These are phyloP conservation scores for Suillus americanus DNA, from an alignment of 768 basidiomycete genomes.

Conservation along the genomic window DNA sequence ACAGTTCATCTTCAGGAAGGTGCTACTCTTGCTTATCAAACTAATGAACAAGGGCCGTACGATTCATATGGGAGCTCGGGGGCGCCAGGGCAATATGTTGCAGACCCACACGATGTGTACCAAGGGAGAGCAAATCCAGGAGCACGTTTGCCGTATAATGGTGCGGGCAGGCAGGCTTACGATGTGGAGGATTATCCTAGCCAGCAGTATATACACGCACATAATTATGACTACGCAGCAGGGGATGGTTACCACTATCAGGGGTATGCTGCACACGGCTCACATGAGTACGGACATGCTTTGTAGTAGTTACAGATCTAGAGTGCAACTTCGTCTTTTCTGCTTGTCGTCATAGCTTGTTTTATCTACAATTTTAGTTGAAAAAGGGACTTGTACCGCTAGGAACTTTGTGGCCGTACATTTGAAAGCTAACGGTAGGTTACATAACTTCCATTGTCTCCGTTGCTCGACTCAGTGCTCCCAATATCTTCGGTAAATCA, in stretches of 20 bases:
- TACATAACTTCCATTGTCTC: too few species aligned
- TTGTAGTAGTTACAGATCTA: conserved; percentile 19
- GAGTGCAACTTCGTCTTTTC: conserved; percentile 3
- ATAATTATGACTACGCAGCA: conserved; percentile 29
- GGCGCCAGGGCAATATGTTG: conserved; percentile 31
- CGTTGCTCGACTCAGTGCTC: not conserved
- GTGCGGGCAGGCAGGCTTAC: conserved; percentile 34
- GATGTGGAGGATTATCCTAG: conserved; percentile 39
- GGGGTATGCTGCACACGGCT: conserved; percentile 28
- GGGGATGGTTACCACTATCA: conserved; percentile 30
- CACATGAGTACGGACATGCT: conserved; percentile 33
- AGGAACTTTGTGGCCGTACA: not conserved
- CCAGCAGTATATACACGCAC: conserved; percentile 23
- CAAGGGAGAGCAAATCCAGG: conserved; percentile 45
- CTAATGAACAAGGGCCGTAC: conserved; percentile 15
- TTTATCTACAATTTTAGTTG: conserved; percentile 22
- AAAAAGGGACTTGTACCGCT: not conserved
- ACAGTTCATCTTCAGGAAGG: conserved; percentile 55
- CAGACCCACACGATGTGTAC: conserved; percentile 57
- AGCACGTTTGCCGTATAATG: conserved; percentile 32
- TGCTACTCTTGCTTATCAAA: conserved; percentile 55
- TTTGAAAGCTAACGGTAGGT: not conserved
- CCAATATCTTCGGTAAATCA: not conserved
- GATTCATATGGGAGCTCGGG: conserved; percentile 20
- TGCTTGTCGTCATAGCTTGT: conserved; percentile 21